Evolutionary conservation across 331 rosid genomes (phyloP).

Genomic region (Pyrus hybrid): DNA sequence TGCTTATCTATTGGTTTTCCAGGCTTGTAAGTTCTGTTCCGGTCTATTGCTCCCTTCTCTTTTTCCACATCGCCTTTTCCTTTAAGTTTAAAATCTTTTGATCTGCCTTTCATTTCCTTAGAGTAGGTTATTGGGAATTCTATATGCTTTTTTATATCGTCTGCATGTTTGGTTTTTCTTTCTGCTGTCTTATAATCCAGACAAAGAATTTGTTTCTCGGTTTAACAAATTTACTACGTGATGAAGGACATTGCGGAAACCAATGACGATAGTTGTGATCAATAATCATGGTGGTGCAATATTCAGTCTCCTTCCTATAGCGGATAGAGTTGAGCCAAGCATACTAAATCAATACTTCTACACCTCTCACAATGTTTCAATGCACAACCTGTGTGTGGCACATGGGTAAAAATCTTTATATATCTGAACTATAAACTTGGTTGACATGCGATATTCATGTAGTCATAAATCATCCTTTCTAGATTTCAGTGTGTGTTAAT

Average conservation of each 20-base stretch:
- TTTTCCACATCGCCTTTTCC: not conserved
- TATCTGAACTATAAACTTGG: not conserved
- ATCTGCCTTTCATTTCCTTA: not conserved
- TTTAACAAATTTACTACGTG: constrained; percentile 13
- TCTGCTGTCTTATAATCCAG: not conserved
- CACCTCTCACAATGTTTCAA: constrained; percentile 72
- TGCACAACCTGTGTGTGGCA: constrained; percentile 61
- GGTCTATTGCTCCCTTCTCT: not conserved
- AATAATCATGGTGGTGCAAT: constrained; percentile 97
- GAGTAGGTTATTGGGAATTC: not conserved
- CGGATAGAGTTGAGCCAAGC: constrained; percentile 49
- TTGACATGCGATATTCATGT: not conserved
- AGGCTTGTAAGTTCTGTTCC: constrained; percentile 6
- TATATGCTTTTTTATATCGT: not conserved
- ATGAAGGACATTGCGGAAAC: constrained; percentile 72
- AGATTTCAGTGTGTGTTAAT: not conserved
- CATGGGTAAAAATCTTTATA: constrained; percentile 56
- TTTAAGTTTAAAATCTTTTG: not conserved
- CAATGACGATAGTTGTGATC: constrained; percentile 71
- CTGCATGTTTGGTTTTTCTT: not conserved
- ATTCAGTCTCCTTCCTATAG: constrained; percentile 83
- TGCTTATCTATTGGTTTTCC: constrained; percentile 11
- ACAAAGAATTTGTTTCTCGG: not conserved
- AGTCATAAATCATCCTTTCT: not conserved
- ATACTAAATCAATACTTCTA: constrained; percentile 63